phyloP scores from a whole-genome alignment of 352 stramenopile genomes.

The Phytophthora hibernalis region DNA sequence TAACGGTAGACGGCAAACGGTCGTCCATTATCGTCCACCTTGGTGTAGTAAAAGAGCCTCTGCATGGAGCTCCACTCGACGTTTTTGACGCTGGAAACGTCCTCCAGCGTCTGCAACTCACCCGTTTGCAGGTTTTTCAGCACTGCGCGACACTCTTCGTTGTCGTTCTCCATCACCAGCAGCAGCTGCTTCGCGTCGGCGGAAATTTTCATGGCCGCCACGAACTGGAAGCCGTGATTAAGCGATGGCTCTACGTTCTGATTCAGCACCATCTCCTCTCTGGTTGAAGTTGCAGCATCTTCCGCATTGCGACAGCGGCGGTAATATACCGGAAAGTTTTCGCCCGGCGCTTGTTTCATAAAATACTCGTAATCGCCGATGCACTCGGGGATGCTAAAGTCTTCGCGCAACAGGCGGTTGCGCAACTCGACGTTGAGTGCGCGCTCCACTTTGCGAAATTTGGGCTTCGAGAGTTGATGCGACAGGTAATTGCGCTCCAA shows the following conservation, averaged over 20 bases:
- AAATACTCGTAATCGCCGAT: constrained; percentile 84
- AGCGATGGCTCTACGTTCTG: constrained; percentile 72
- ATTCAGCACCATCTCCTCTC: constrained; percentile 74
- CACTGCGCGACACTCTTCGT: constrained; percentile 65
- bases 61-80: constrained; percentile 64
- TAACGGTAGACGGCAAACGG: constrained; percentile 74
- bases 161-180: constrained; percentile 74
- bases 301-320: constrained; percentile 43
- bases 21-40: constrained; percentile 67
- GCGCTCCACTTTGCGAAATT: constrained; percentile 68
- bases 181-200: constrained; percentile 65
- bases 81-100: constrained; percentile 65
- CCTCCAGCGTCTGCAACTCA: constrained; percentile 40
- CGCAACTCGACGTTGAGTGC: constrained; percentile 74
- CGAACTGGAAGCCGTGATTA: constrained; percentile 71
- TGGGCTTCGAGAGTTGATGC: constrained; percentile 57
- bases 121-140: constrained; percentile 48
- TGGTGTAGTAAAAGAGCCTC: constrained; percentile 75
- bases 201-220: constrained; percentile 82
- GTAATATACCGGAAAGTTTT: constrained; percentile 88
- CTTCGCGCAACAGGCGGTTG: constrained; percentile 62
- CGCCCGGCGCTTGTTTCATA: constrained; percentile 56
- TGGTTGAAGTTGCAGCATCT: constrained; percentile 16
- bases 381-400: constrained; percentile 76
- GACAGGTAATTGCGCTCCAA: constrained; percentile 61